phyloP scores from a whole-genome alignment of 1,284 basidiomycete genomes.

The Malassezia yamatoensis region DNA sequence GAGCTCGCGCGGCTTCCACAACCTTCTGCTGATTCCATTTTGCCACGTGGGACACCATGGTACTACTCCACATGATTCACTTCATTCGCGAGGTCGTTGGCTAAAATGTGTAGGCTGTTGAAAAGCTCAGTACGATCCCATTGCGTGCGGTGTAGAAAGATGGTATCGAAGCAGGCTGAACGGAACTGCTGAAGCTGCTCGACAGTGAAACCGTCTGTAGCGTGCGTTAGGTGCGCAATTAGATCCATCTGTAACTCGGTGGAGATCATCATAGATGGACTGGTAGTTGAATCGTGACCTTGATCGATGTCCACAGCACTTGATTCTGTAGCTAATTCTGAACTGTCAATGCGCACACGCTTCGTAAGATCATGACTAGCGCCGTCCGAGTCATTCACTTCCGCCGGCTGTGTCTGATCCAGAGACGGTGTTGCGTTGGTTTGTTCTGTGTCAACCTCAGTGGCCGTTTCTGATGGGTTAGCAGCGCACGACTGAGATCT shows the following conservation, averaged over 20 bases:
- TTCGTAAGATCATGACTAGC: not conserved
- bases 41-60: not conserved
- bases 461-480: not conserved
- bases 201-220: constrained; percentile 48
- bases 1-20: constrained; percentile 16
- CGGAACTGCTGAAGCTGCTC: constrained; percentile 90
- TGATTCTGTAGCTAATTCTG: not conserved
- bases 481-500: constrained; percentile 18
- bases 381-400: no score
- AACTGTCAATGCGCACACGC: not conserved
- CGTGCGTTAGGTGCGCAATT: constrained; percentile 14
- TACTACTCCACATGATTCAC: not conserved
- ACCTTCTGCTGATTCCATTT: constrained; percentile 3
- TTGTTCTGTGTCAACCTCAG: not conserved
- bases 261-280: constrained; percentile 2
- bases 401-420: no score
- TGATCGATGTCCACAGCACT: not conserved
- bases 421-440: no score
- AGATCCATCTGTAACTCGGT: constrained; percentile 16
- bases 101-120: constrained; percentile 20
- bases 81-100: not conserved
- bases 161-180: constrained; percentile 64
- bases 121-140: constrained; percentile 72
- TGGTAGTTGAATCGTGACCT: not conserved
- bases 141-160: constrained; percentile 69